These are phyloP conservation scores for Pterocarpus santalinus DNA, from an alignment of 306 rosid genomes.

Conservation along the genomic window DNA sequence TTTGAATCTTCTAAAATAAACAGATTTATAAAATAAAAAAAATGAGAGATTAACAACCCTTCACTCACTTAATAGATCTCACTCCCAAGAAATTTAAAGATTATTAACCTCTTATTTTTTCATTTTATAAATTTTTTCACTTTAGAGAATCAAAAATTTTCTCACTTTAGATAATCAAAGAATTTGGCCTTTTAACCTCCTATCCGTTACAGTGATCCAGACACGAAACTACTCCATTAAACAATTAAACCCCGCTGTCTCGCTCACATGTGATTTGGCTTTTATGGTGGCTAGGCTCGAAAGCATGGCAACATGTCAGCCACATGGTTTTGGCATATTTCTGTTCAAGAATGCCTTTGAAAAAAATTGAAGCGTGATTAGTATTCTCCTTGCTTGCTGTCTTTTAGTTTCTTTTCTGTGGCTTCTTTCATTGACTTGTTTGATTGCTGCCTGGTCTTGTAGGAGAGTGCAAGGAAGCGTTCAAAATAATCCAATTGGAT, in stretches of 20 bases:
- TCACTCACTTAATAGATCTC: no score
- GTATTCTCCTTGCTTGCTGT: background rate
- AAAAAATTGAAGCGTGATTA: background rate
- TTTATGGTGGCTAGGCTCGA: slow-evolving; percentile 37
- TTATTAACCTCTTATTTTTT: no score
- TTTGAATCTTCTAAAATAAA: no score
- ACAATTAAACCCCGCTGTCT: slow-evolving; percentile 5
- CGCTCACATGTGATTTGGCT: slow-evolving; percentile 51
- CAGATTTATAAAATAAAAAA: no score
- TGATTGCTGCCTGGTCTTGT: background rate
- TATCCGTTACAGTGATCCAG: slow-evolving; percentile 16
- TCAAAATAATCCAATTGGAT: background rate
- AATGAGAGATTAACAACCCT: no score
- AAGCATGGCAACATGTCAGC: slow-evolving; percentile 36
- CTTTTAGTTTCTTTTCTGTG: background rate
- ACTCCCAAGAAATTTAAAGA: no score
- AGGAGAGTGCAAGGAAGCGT: background rate
- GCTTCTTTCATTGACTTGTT: background rate
- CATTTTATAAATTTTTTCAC: no score
- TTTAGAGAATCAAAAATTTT: no score
- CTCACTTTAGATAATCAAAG: no score
- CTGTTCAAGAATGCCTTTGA: background rate
- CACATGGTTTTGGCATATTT: slow-evolving; percentile 46
- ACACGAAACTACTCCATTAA: slow-evolving; percentile 32
- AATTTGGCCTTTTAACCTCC: no score